Conservation (phyloP, 2,329 filamentous ascomycete genomes). For the Diaporthe caulivora region DNA sequence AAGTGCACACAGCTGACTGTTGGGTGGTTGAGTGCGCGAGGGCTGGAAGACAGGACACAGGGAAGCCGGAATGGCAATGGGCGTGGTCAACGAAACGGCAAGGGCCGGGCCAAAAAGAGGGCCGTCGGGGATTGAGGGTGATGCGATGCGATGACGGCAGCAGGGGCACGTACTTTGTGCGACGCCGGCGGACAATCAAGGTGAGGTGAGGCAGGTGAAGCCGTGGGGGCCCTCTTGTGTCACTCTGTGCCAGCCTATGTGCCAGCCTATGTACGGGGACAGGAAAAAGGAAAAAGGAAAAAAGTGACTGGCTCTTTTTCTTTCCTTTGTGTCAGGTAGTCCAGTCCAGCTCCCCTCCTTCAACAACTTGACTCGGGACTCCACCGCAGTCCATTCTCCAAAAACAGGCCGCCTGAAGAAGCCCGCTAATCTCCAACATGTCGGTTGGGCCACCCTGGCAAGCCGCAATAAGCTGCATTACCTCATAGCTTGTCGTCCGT, state of each 20-base stretch:
- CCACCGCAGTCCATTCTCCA: background rate
- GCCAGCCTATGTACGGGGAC: no score
- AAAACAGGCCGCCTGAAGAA: background rate
- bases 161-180: slow-evolving; percentile 24
- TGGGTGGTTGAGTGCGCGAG: no score
- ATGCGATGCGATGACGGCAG: slow-evolving; percentile 20
- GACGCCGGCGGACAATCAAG: slow-evolving; percentile 17
- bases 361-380: slow-evolving; percentile 25
- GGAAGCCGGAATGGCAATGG: slow-evolving; percentile 1
- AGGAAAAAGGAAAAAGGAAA: no score
- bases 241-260: background rate
- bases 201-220: slow-evolving; percentile 22
- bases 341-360: background rate
- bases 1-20: background rate
- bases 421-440: slow-evolving; percentile 18
- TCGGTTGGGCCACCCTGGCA: slow-evolving; percentile 16
- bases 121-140: slow-evolving; percentile 27
- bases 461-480: slow-evolving; percentile 24
- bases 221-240: background rate
- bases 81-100: background rate
- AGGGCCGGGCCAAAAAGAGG: slow-evolving; percentile 26
- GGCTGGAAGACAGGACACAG: background rate
- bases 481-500: slow-evolving; percentile 22
- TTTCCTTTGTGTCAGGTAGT: background rate
- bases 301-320: background rate